Conservation (phyloP, 371 early-diverging fungal species). For the Mucor indicus region DNA sequence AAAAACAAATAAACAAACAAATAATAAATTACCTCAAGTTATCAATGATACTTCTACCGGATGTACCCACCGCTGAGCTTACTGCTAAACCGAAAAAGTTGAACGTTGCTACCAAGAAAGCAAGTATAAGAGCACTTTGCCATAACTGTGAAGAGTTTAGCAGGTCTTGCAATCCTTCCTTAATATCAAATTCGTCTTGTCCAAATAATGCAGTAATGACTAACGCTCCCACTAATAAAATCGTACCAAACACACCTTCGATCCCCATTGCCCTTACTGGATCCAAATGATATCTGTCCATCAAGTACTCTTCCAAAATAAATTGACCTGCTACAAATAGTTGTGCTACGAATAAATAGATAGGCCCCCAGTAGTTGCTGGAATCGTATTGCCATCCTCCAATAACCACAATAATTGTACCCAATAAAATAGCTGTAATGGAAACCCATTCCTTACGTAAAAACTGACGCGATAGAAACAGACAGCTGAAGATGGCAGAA, state of each 20-base stretch:
- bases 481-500: constrained; percentile 39
- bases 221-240: constrained; percentile 20
- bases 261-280: constrained; percentile 48
- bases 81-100: constrained; percentile 47
- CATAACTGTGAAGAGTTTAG: constrained; percentile 21
- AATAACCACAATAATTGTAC: no score
- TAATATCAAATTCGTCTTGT: constrained; percentile 22
- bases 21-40: constrained; percentile 27
- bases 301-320: constrained; percentile 44
- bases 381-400: no score
- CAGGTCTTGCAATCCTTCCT: constrained; percentile 23
- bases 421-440: constrained; percentile 27
- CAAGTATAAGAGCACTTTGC: constrained; percentile 37
- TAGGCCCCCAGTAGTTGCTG: no score
- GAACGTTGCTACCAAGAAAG: constrained; percentile 42
- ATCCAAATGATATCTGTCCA: constrained; percentile 42
- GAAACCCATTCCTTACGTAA: constrained; percentile 36
- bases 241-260: constrained; percentile 39
- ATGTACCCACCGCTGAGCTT: constrained; percentile 35
- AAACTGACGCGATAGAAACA: constrained; percentile 41
- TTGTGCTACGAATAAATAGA: constrained; percentile 32
- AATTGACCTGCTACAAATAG: constrained; percentile 43
- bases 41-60: constrained; percentile 43
- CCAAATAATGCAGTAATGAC: constrained; percentile 22
- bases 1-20: no score